phyloP scores from a whole-genome alignment of 176 grass and related monocot genomes.

The Thalia dealbata region DNA sequence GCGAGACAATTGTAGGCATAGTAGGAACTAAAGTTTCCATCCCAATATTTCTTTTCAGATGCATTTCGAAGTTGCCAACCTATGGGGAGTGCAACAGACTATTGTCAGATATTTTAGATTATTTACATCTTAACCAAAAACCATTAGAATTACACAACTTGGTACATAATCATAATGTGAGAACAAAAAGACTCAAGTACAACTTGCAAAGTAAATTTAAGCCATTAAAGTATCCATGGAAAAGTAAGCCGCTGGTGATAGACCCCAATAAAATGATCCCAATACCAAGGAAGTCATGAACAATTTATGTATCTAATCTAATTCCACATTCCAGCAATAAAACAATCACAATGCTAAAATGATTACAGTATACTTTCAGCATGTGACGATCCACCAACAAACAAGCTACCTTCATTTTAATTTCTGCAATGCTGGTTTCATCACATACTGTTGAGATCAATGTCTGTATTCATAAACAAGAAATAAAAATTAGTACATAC shows the following conservation, averaged over 20 bases:
- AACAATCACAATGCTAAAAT: not conserved
- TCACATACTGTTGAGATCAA: slow-evolving; percentile 34
- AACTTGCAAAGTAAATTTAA: not conserved
- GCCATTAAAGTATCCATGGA: not conserved
- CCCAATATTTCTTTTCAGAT: slow-evolving; percentile 33
- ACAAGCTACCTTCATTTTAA: slow-evolving; percentile 32
- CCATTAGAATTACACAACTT: not conserved
- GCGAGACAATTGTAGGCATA: slow-evolving; percentile 15
- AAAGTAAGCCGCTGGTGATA: not conserved
- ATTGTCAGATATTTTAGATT: not conserved
- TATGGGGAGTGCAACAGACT: not conserved
- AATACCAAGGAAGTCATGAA: too few relatives aligned
- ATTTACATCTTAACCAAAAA: not conserved
- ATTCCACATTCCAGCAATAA: too few relatives aligned
- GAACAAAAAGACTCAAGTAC: not conserved
- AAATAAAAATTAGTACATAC: not conserved
- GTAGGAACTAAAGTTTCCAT: slow-evolving; percentile 8
- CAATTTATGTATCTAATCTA: too few relatives aligned
- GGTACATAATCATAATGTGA: not conserved
- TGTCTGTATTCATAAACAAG: slow-evolving; percentile 9
- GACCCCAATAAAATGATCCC: too few relatives aligned
- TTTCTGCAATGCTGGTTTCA: slow-evolving; percentile 32
- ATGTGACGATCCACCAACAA: not conserved
- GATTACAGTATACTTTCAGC: not conserved
- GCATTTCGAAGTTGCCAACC: slow-evolving; percentile 40